Conservation (phyloP, 169 alveolate species). For the Cyclospora cayetanensis region DNA sequence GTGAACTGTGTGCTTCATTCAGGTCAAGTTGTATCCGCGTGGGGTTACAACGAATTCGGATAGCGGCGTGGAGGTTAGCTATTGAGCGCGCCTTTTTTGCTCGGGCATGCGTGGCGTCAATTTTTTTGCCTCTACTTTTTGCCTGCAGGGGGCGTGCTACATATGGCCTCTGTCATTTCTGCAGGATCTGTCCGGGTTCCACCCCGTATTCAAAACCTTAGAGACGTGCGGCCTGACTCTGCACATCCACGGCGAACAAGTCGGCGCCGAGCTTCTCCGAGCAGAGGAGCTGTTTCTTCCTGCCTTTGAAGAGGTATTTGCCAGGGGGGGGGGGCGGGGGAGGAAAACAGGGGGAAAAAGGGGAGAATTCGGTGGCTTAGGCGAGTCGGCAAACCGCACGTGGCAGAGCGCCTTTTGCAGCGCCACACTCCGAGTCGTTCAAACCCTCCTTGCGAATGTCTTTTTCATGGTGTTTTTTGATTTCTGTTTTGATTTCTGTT, state of each 20-base stretch:
- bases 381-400: too few species aligned
- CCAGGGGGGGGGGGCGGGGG: too few species aligned
- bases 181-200: constrained; percentile 62
- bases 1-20: not conserved
- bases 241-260: constrained; percentile 75
- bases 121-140: not conserved
- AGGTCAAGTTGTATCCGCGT: constrained; percentile 75
- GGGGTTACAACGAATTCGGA: constrained; percentile 77
- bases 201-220: constrained; percentile 61
- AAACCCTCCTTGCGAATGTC: too few species aligned
- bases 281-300: constrained; percentile 75
- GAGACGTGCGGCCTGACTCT: constrained; percentile 68
- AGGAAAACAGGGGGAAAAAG: too few species aligned
- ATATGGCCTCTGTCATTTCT: not conserved
- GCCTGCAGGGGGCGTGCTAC: not conserved
- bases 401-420: not conserved
- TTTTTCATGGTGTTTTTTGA: not conserved
- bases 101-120: not conserved
- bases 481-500: not conserved
- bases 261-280: constrained; percentile 63
- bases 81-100: not conserved
- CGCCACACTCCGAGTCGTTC: not conserved
- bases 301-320: constrained; percentile 59
- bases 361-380: too few species aligned
- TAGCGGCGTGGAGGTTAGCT: constrained; percentile 73